These are phyloP conservation scores for Mangifera indica DNA, from an alignment of 345 rosid genomes.

Conservation along the genomic window DNA sequence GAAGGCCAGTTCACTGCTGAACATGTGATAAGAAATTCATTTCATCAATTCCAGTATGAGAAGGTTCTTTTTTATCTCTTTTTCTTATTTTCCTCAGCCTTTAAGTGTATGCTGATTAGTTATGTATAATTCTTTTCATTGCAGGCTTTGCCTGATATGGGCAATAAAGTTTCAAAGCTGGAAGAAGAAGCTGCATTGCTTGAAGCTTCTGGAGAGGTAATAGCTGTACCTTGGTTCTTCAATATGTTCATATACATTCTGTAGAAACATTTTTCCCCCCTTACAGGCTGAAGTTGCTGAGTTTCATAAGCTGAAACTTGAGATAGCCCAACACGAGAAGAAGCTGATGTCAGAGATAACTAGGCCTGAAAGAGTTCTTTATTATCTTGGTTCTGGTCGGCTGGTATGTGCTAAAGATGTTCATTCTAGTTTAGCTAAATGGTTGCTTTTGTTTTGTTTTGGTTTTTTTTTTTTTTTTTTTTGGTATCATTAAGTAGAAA, in stretches of 20 bases:
- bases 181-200: constrained; percentile 91
- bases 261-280: constrained; percentile 10
- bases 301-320: constrained; percentile 86
- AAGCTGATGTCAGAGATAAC: constrained; percentile 88
- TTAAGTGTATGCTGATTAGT: constrained; percentile 14
- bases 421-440: constrained; percentile 6
- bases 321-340: constrained; percentile 78
- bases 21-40: constrained; percentile 89
- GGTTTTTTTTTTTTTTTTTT: no score
- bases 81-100: constrained; percentile 6
- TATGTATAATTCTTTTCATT: constrained; percentile 15
- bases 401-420: constrained; percentile 50
- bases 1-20: constrained; percentile 99
- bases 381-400: constrained; percentile 87
- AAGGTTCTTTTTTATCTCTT: constrained; percentile 52
- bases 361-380: constrained; percentile 93
- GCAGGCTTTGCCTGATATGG: constrained; percentile 90
- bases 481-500: no score
- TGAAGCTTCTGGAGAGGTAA: constrained; percentile 91
- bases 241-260: constrained; percentile 16
- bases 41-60: constrained; percentile 95
- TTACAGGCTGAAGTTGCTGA: constrained; percentile 81
- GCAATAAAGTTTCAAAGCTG: constrained; percentile 69
- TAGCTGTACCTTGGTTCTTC: constrained; percentile 19
- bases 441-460: background rate